phyloP scores from a whole-genome alignment of 2,329 filamentous ascomycete genomes.

The Capronia americana region DNA sequence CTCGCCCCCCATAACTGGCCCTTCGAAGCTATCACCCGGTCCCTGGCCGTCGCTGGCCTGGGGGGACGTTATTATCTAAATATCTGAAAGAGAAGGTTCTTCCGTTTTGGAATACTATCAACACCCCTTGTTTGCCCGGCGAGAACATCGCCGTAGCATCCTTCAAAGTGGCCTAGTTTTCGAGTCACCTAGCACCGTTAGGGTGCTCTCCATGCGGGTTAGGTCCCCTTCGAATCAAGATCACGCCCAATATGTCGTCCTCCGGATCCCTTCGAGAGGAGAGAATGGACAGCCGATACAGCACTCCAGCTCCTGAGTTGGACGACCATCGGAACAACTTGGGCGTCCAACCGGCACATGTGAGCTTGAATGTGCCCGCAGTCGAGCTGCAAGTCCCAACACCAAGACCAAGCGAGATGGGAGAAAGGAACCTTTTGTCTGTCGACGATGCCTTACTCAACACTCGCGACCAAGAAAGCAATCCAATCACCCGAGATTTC shows the following conservation, averaged over 20 bases:
- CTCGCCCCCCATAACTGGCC: constrained; percentile 93
- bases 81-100: constrained; percentile 11
- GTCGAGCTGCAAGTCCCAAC: constrained; percentile 32
- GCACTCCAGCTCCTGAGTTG: constrained; percentile 69
- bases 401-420: constrained; percentile 46
- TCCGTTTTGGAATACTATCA: constrained; percentile 3
- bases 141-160: constrained; percentile 15
- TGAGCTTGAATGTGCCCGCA: constrained; percentile 52
- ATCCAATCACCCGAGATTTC: constrained; percentile 73
- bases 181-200: constrained; percentile 15
- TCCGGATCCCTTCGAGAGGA: constrained; percentile 67
- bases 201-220: constrained; percentile 12
- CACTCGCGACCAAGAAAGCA: constrained; percentile 22
- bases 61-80: constrained; percentile 11
- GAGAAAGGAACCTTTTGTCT: constrained; percentile 47
- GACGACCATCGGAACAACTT: constrained; percentile 78
- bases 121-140: constrained; percentile 5
- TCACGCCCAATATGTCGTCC: constrained; percentile 48
- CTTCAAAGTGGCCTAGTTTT: constrained; percentile 27
- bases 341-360: constrained; percentile 55
- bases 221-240: constrained; percentile 6
- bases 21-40: constrained; percentile 13
- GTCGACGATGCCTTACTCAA: constrained; percentile 43
- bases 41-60: constrained; percentile 28
- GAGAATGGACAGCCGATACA: constrained; percentile 65